Base-by-base conservation (phyloP, 192 early-diverging fungal species). In the Jimgerdemannia lactiflua region DNA sequence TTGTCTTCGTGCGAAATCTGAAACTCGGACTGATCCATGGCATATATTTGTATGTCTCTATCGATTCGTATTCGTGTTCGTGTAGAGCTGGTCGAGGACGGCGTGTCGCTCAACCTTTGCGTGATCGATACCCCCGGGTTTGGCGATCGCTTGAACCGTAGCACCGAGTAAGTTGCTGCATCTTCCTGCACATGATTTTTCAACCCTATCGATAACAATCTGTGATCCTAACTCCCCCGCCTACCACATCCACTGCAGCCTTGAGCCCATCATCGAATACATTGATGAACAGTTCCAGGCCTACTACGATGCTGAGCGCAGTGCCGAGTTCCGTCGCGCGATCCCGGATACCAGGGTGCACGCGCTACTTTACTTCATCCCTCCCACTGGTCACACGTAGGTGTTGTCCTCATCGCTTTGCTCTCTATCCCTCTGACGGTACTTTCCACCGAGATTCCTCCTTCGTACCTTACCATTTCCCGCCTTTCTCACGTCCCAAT, bases 361-460 rank as follows among this genome's bases (percentile, higher is more conserved):
- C 79, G 94, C 94, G 14, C 88, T 98, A 39, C 86, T 99, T 71
- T 99, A 99, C 89, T 99, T 99, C 82, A 97, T 99, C 76, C 89
- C 93, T 43, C 97, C 98, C 20, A 96, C 96, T 44, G 98, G 98
- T 43, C 97, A 98, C 87, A 88, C 93, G 87, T 89, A 87, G 74
- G 78, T 73, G 70, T 63, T 17, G 43, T 42, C 42, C 41, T 69
- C 65, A 9, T 3, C n/a, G 3, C 11, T 39, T 9, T 41, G 19
- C 19, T 29, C 17, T 39, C 20, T 72, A 17, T 3, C 9, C 41
- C 9, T 67, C 42, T 3, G 54, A 7, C 42, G n/a, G 49, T 39
- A 10, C 59, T 18, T 65, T 19, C 64, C 19, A 19, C 14, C 64
- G 64, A 65, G 64, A 65, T 65, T 14, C 64, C 14, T 19, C 64